Percentiles rank a stretch among this genome's conserved stretches.
Evolutionary conservation across 768 basidiomycete species (phyloP).

Genomic region (Pleurotus salmoneostramineus): DNA sequence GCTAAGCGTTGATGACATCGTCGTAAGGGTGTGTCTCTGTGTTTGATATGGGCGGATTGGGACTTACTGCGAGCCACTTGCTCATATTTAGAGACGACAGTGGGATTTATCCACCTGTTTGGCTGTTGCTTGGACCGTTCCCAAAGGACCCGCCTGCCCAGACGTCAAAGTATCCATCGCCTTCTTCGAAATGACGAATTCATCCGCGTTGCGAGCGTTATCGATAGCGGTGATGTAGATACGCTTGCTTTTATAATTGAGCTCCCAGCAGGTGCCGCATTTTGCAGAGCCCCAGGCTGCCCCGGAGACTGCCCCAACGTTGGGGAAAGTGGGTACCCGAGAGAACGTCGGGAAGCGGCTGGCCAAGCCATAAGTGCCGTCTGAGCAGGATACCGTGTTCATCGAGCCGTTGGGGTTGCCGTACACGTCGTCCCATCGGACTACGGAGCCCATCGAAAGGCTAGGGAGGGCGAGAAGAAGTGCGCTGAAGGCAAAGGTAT

Average conservation of each 20-base stretch:
- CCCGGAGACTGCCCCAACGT: constrained; percentile 51
- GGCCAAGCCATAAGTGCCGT: constrained; percentile 48
- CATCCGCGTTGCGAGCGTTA: constrained; percentile 28
- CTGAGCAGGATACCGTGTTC: constrained; percentile 37
- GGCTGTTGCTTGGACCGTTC: constrained; percentile 41
- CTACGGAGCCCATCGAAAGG: constrained; percentile 22
- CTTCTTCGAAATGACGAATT: constrained; percentile 43
- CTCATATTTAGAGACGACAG: constrained; percentile 40
- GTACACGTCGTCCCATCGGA: constrained; percentile 44
- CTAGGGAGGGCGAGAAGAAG: constrained; percentile 16
- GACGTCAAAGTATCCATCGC: constrained; percentile 54
- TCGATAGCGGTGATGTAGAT: constrained; percentile 54
- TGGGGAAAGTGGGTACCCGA: constrained; percentile 52
- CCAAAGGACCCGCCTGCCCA: constrained; percentile 40
- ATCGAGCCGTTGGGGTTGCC: constrained; percentile 40
- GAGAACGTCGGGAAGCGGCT: constrained; percentile 46
- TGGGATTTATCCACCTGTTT: constrained; percentile 36
- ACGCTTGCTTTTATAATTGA: constrained; percentile 39
- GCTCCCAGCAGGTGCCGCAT: constrained; percentile 60
- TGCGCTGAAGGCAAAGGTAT: constrained; percentile 11
- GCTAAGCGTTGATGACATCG: too few relatives aligned
- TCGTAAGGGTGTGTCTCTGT: background rate
- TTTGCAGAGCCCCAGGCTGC: constrained; percentile 43
- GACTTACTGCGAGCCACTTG: background rate
- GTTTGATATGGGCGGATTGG: background rate